Conservation (phyloP, 306 rosid species). For the Prunus kanzakura region DNA sequence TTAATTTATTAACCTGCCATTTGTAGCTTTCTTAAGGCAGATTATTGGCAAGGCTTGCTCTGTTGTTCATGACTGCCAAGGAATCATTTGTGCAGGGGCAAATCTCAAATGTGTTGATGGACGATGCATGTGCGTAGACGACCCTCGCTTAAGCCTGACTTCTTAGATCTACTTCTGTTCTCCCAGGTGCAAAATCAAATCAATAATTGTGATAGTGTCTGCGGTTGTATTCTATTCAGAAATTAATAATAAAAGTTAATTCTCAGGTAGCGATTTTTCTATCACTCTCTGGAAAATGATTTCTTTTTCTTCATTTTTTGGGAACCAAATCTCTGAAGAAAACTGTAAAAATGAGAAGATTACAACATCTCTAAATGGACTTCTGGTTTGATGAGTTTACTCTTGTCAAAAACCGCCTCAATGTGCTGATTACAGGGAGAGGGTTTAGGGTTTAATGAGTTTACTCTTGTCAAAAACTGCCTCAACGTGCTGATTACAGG, state of each 20-base stretch:
- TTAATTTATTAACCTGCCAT: no score
- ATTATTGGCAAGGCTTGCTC: no score
- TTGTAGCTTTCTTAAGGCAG: no score
- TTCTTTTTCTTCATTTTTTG: no score
- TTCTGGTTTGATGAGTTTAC: background rate
- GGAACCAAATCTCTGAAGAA: no score
- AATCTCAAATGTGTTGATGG: background rate
- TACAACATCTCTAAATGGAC: background rate
- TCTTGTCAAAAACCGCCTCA: no score
- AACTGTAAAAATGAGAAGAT: background rate
- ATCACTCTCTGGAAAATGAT: no score
- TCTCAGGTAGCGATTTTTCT: background rate
- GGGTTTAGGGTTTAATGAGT: background rate
- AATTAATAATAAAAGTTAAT: no score
- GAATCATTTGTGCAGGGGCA: no score
- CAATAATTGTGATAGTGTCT: no score
- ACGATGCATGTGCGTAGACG: background rate
- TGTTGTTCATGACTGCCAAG: no score
- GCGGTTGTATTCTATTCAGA: background rate
- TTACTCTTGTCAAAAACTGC: conserved; percentile 41
- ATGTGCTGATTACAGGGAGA: no score
- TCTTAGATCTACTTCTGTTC: background rate
- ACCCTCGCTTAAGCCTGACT: background rate
- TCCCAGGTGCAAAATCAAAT: background rate
- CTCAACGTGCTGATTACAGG: conserved; percentile 56